Evolutionary conservation across 202 grass and related monocot species (phyloP), one percentile per base, ranked within the genome.

Genomic region (Elaeis oleifera): DNA sequence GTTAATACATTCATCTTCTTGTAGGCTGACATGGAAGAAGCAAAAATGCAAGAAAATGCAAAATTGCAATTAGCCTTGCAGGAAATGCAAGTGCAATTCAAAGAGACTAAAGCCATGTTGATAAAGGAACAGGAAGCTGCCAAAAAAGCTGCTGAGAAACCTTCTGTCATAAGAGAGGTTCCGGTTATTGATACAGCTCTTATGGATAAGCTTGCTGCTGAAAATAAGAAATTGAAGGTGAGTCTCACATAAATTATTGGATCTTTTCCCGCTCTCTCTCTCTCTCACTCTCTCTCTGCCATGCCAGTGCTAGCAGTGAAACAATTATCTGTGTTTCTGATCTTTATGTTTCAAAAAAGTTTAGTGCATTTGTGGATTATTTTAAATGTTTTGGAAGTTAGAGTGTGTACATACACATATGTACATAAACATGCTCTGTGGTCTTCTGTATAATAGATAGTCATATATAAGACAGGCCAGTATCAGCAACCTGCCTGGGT

Each of bases 171-270:
- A 73, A 78, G 81, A 71, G 82, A 86, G 68, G 82, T 86, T 48
- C 72, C 54, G 63, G 77, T 75, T 73, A 56, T 64, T 58, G 82
- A 99, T 87, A 76, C 65, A 70, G 64, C 80, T 75, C 65, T 52
- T 48, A 68, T 80, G 23, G 71, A 80, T 73, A 79, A 86, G 49
- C 74, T 92, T 68, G 86, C 85, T 73, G 70, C 80, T 73, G 85
- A 99, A 82, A 99, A 92, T 65, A 72, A 86, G 55, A 81, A 60
- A 62, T 80, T 99, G 23, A 86, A 99, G 94, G 94, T 99, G 71
- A 64, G 73, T 28, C 11, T 56, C 16, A 14, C 49, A 14, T 50
- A 39, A 28, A 29, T 16, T 32, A 59, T 18, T 77, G 23, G 44
- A 22, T 44, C 21, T 64, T 6, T 58, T 14, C 23, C 16, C 20